These are phyloP conservation scores for Coemansia sp. DNA, from an alignment of 192 early-diverging fungal species.

Conservation along the genomic window DNA sequence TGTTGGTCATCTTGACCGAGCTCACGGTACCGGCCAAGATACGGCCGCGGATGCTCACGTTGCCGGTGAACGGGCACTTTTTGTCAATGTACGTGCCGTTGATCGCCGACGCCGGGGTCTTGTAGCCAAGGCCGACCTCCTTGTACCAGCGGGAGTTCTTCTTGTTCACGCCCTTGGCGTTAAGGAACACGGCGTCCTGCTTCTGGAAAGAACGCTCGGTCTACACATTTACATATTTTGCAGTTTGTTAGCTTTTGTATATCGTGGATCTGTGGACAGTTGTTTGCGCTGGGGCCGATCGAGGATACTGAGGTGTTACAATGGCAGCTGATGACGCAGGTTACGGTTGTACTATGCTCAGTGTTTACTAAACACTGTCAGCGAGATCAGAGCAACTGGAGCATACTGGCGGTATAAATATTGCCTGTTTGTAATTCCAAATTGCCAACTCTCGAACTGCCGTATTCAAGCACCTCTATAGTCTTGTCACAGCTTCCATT, in stretches of 20 bases:
- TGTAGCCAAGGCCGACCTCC: constrained; percentile 98
- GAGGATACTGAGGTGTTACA: too few relatives aligned
- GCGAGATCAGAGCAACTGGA: too few relatives aligned
- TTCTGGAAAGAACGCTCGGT: constrained; percentile 96
- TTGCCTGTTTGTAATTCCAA: too few relatives aligned
- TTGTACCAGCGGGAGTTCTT: constrained; percentile 93
- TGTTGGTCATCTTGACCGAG: constrained; percentile 99
- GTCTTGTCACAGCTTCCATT: too few relatives aligned
- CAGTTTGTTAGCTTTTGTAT: background rate
- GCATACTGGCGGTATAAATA: too few relatives aligned
- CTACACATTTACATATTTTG: constrained; percentile 48
- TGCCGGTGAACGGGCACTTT: constrained; percentile 99
- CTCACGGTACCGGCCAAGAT: constrained; percentile 90
- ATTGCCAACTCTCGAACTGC: too few relatives aligned
- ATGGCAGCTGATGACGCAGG: too few relatives aligned
- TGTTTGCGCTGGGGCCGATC: background rate
- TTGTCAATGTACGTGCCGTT: constrained; percentile 99
- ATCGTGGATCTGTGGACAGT: background rate
- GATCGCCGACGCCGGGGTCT: constrained; percentile 97
- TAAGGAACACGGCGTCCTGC: constrained; percentile 93
- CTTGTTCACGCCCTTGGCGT: constrained; percentile 67
- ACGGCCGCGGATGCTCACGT: constrained; percentile 96
- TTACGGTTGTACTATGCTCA: too few relatives aligned
- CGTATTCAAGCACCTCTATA: too few relatives aligned
- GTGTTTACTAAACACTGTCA: too few relatives aligned